Evolutionary conservation across 2,329 filamentous ascomycete genomes (phyloP).

Genomic region (Talaromyces sp.): DNA sequence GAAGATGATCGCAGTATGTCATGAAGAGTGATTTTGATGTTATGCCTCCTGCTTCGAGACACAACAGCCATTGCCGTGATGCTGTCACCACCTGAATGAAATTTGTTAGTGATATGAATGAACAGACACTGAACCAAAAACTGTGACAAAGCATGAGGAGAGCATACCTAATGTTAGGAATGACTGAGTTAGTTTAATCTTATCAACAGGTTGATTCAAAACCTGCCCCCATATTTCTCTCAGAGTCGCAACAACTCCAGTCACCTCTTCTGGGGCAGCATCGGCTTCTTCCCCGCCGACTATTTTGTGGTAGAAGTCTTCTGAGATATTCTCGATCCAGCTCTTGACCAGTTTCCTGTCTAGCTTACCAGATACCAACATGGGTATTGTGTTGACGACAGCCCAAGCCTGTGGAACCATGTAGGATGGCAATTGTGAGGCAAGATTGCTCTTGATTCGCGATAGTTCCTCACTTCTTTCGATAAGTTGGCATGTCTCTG

Average conservation of each 20-base stretch:
- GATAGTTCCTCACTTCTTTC: background rate
- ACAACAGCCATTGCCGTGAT: constrained; percentile 38
- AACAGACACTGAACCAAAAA: no score
- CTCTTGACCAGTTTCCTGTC: constrained; percentile 7
- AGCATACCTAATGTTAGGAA: constrained; percentile 13
- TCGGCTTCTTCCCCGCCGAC: constrained; percentile 18
- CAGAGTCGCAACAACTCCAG: constrained; percentile 20
- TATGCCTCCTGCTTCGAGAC: constrained; percentile 33
- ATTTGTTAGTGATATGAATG: background rate
- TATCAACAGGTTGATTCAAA: constrained; percentile 7
- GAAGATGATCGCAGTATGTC: constrained; percentile 32
- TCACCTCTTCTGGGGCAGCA: constrained; percentile 18
- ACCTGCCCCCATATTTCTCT: constrained; percentile 30
- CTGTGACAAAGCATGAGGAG: background rate
- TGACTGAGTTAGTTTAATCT: constrained; percentile 7
- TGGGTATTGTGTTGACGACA: constrained; percentile 12
- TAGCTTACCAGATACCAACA: constrained; percentile 13
- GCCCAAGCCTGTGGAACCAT: constrained; percentile 15
- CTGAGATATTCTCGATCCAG: constrained; percentile 12
- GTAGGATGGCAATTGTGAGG: constrained; percentile 22
- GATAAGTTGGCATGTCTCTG: constrained; percentile 4
- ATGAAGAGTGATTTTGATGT: constrained; percentile 30
- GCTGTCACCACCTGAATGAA: constrained; percentile 32
- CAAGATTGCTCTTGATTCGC: constrained; percentile 14
- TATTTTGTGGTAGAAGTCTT: constrained; percentile 34